phyloP scores from a whole-genome alignment of 2,329 filamentous ascomycete genomes.

The Mollisia scopiformis region DNA sequence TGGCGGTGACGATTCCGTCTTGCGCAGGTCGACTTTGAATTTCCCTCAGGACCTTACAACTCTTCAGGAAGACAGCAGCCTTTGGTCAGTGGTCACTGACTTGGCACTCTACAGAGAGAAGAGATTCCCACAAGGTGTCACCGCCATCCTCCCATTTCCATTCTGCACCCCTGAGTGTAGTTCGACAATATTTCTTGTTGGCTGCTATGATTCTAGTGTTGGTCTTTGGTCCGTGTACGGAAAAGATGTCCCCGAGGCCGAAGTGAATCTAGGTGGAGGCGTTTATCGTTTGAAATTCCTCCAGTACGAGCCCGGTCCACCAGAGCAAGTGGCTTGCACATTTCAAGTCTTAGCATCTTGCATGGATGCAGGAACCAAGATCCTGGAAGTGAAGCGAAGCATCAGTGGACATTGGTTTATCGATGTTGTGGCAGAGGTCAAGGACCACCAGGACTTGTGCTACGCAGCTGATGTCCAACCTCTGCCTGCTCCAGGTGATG shows the following conservation, averaged over 20 bases:
- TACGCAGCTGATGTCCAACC: constrained; percentile 79
- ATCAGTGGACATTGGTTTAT: constrained; percentile 54
- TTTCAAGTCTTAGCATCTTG: constrained; percentile 78
- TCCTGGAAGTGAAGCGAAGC: constrained; percentile 52
- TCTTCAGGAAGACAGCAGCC: too few relatives aligned
- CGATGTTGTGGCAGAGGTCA: constrained; percentile 70
- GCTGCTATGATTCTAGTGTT: constrained; percentile 88
- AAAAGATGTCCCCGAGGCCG: constrained; percentile 8
- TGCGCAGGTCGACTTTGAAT: constrained; percentile 9
- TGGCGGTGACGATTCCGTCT: constrained; percentile 69
- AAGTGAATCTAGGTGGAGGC: constrained; percentile 63
- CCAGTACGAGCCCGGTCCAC: constrained; percentile 19
- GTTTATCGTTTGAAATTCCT: constrained; percentile 84
- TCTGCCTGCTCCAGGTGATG: constrained; percentile 20
- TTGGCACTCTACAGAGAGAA: background rate
- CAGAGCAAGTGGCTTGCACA: constrained; percentile 16
- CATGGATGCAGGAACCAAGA: constrained; percentile 84
- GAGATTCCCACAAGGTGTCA: constrained; percentile 70
- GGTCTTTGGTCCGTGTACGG: constrained; percentile 60
- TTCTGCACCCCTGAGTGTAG: constrained; percentile 39
- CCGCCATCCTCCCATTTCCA: constrained; percentile 76
- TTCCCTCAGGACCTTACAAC: too few relatives aligned
- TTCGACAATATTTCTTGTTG: constrained; percentile 71
- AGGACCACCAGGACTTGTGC: constrained; percentile 91
- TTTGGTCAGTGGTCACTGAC: too few relatives aligned